phyloP scores from a whole-genome alignment of 2,329 filamentous ascomycete species.

The Penicillium olsonii region DNA sequence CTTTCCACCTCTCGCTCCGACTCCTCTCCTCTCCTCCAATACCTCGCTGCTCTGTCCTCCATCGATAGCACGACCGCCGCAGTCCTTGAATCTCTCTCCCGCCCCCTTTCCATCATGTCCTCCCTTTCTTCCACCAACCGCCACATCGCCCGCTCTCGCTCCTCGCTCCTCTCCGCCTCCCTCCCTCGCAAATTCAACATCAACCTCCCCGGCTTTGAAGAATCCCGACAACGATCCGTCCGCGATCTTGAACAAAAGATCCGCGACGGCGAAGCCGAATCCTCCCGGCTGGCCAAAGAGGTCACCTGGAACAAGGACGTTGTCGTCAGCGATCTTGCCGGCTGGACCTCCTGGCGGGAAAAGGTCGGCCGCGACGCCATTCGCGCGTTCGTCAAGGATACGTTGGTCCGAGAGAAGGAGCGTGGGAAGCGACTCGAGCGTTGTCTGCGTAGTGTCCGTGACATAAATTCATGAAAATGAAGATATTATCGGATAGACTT shows the following conservation, averaged over 20 bases:
- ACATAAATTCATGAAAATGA: conserved; percentile 23
- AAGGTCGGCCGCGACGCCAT: conserved; percentile 74
- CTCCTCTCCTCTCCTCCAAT: conserved; percentile 69
- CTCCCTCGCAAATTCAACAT: conserved; percentile 49
- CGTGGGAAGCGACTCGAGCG: conserved; percentile 78
- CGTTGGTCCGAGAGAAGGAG: conserved; percentile 78
- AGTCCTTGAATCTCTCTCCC: conserved; percentile 74
- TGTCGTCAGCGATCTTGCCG: conserved; percentile 85
- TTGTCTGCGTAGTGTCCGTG: conserved; percentile 66
- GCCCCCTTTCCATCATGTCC: conserved; percentile 75
- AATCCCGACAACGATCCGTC: conserved; percentile 77
- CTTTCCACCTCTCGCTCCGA: conserved; percentile 63
- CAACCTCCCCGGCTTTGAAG: conserved; percentile 65
- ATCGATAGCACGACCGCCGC: conserved; percentile 84
- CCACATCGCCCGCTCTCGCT: conserved; percentile 74
- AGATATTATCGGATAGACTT: conserved; percentile 10
- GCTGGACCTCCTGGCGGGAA: conserved; percentile 89
- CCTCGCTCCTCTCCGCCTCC: conserved; percentile 66
- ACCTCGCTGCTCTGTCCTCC: conserved; percentile 75
- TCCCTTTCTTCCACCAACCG: conserved; percentile 74
- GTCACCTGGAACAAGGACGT: conserved; percentile 90
- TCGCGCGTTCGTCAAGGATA: conserved; percentile 71
- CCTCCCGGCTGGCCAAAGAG: conserved; percentile 74
- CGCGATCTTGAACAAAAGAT: conserved; percentile 84
- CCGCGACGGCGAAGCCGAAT: conserved; percentile 67